Conservation (phyloP, 495 filamentous ascomycete genomes). For the Neurospora terricola region DNA sequence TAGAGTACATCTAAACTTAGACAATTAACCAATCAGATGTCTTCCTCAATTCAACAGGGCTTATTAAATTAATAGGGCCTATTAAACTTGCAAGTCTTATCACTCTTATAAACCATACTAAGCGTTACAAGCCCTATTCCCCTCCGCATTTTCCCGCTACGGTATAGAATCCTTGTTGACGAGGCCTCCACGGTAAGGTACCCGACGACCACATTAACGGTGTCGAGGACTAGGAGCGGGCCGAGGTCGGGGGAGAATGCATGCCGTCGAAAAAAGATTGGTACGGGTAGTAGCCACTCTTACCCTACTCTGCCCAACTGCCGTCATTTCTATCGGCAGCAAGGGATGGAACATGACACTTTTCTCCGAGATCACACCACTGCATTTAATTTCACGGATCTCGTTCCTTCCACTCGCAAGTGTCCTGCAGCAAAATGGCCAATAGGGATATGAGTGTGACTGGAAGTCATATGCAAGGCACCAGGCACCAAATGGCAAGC, state of each 20-base stretch:
- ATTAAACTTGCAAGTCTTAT: no score
- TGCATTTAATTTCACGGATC: not conserved
- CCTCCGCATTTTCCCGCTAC: no score
- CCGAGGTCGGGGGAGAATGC: not conserved
- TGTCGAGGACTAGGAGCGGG: not conserved
- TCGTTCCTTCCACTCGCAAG: not conserved
- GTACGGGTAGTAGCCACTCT: not conserved
- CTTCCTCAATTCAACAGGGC: no score
- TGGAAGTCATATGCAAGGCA: not conserved
- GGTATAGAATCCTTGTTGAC: not conserved
- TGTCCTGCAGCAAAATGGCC: not conserved
- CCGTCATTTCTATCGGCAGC: not conserved
- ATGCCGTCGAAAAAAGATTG: not conserved
- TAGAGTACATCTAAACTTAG: no score
- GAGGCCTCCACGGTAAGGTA: not conserved
- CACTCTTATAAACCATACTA: no score
- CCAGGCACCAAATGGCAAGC: not conserved
- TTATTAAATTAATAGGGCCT: no score
- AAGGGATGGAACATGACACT: not conserved
- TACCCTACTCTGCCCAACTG: not conserved
- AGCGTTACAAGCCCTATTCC: no score
- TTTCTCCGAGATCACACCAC: not conserved
- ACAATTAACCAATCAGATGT: no score
- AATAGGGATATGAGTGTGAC: not conserved
- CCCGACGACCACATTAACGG: not conserved